These are phyloP conservation scores for Epichloe bromicola DNA, from an alignment of 2,329 filamentous ascomycete genomes.

Conservation along the genomic window DNA sequence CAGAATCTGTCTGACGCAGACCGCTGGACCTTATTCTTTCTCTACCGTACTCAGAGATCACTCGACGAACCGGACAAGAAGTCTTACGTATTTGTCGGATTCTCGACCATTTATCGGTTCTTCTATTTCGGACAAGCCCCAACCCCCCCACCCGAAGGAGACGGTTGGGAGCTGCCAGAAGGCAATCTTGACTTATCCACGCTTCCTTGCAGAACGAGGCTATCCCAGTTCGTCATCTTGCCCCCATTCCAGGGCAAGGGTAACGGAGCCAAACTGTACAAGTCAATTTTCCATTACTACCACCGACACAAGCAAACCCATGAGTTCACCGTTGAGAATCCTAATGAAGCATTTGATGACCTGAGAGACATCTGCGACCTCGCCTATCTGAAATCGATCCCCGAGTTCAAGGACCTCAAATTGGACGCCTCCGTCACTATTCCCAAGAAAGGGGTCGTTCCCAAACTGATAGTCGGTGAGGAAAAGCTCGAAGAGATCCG, in stretches of 20 bases:
- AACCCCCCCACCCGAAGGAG: slow-evolving; percentile 27
- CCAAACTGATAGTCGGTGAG: slow-evolving; percentile 44
- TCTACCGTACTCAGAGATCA: slow-evolving; percentile 53
- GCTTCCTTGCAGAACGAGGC: slow-evolving; percentile 64
- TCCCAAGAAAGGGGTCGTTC: slow-evolving; percentile 31
- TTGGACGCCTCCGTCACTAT: slow-evolving; percentile 40
- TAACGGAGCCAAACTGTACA: slow-evolving; percentile 70
- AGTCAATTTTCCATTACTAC: slow-evolving; percentile 59
- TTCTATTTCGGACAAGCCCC: slow-evolving; percentile 45
- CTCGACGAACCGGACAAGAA: slow-evolving; percentile 29
- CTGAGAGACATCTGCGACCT: slow-evolving; percentile 66
- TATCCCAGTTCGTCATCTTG: slow-evolving; percentile 88
- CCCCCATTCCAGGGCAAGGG: slow-evolving; percentile 75
- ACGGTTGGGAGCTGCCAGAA: slow-evolving; percentile 31
- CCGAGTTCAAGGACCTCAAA: slow-evolving; percentile 43
- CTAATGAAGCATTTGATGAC: slow-evolving; percentile 74
- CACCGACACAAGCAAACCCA: slow-evolving; percentile 53
- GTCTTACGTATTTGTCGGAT: slow-evolving; percentile 75
- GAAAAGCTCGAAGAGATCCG: slow-evolving; percentile 44
- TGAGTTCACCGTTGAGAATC: slow-evolving; percentile 89
- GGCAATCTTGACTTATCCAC: slow-evolving; percentile 39
- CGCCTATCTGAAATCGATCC: slow-evolving; percentile 44
- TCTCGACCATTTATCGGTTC: slow-evolving; percentile 81
- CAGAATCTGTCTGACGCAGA: slow-evolving; percentile 58
- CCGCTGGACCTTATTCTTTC: slow-evolving; percentile 84